Conservation (phyloP, 257 asterid species). For the Schizonepeta tenuifolia region DNA sequence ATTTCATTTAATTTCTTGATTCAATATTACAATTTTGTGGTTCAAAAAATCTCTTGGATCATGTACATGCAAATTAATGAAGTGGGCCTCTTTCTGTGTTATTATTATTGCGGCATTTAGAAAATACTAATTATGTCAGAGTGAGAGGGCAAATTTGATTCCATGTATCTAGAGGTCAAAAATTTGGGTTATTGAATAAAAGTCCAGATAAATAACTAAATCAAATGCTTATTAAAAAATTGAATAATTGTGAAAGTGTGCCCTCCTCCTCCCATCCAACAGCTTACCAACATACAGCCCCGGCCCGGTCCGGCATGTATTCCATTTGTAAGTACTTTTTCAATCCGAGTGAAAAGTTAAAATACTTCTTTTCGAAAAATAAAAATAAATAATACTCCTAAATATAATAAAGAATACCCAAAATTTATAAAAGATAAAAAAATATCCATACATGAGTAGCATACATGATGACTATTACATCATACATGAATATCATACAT, state of each 20-base stretch:
- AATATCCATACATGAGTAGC: too few species aligned
- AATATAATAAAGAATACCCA: too few species aligned
- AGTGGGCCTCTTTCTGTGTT: slow-evolving; percentile 26
- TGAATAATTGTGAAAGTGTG: background rate
- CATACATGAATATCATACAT: too few species aligned
- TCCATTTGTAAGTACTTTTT: background rate
- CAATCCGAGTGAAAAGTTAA: too few species aligned
- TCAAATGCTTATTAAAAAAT: background rate
- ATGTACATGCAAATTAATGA: slow-evolving; percentile 31
- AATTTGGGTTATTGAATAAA: background rate
- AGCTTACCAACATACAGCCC: slow-evolving; percentile 52
- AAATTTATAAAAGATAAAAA: too few species aligned
- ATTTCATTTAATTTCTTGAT: background rate
- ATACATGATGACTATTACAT: too few species aligned
- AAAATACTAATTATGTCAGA: background rate
- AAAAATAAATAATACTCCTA: too few species aligned
- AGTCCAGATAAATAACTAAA: background rate
- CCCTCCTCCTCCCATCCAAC: slow-evolving; percentile 35
- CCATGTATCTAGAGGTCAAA: background rate
- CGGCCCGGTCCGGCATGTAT: slow-evolving; percentile 30
- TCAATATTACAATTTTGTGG: slow-evolving; percentile 6
- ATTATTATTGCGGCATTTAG: slow-evolving; percentile 19
- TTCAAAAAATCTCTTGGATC: slow-evolving; percentile 30
- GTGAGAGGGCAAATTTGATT: background rate
- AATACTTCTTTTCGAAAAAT: too few species aligned